Base-by-base conservation (phyloP, 441 rosid species). In the Populus hybrid region DNA sequence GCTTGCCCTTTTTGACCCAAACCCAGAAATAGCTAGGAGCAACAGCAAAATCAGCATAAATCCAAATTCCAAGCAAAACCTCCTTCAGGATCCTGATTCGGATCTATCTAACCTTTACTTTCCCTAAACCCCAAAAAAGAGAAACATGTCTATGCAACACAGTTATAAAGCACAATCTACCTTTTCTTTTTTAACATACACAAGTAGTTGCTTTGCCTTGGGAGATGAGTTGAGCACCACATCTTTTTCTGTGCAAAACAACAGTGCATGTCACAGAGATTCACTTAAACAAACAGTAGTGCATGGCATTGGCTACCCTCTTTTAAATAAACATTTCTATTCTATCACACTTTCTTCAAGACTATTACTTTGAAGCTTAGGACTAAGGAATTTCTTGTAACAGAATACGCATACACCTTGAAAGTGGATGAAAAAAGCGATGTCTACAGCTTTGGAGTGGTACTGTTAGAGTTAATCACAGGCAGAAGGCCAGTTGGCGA, bases 371-470 rank as follows among this genome's bases (percentile, higher is more conserved):
- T 24, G 35, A 24, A 67, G 4, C 53, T 70, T 9, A 21, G 28
- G 28, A 11, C 28, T 32, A 16, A 11, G 7, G 6, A n/a, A 28
- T 35, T 70, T 57, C 2, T 70, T 35, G 8, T 72, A 18, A 69
- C 85, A 95, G 99, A 95, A 66, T 95, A 93, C n/a, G 99, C 95
- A 3, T 95, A 93, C 81, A 93, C 97, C 2, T 70, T 92, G 70
- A 91, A 87, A 77, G 93, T 94, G 72, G 97, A 94, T 6, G 93
- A 94, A 78, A 94, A 94, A 86, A 94, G 97, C 20, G 98, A 94
- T 10, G 98, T 94, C 6, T 94, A 94, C 77, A 94, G 98, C 66
- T 94, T 93, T 0, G 97, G 98, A 6, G 97, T 95, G 20, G 98
- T 95, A 24, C 72, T 95, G 0, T 63, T 93, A 65, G 98, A 95